Conservation (phyloP, 352 stramenopile genomes). For the Globisporangium nunn region DNA sequence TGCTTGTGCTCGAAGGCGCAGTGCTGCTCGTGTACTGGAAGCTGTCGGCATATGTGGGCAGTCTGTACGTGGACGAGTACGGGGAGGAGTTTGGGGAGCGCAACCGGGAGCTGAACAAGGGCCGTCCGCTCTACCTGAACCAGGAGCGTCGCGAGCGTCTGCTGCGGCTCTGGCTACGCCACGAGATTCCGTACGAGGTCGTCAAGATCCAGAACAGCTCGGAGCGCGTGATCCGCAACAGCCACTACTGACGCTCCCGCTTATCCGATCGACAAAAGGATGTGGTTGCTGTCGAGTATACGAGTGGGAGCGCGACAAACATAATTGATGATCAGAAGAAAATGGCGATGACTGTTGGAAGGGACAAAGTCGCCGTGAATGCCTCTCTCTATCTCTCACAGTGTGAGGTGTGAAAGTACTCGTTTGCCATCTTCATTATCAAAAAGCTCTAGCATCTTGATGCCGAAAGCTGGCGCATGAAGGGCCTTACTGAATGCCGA, state of each 20-base stretch:
- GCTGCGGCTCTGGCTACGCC: constrained; percentile 64
- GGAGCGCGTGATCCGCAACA: constrained; percentile 84
- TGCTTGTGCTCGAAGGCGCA: constrained; percentile 76
- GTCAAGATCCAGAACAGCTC: constrained; percentile 87
- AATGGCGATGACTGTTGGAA: too few species aligned
- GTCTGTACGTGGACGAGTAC: constrained; percentile 85
- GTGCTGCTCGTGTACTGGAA: constrained; percentile 86
- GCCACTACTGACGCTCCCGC: constrained; percentile 54
- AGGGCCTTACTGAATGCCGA: too few species aligned
- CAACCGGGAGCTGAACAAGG: constrained; percentile 76
- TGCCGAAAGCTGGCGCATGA: too few species aligned
- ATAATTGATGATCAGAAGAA: too few species aligned
- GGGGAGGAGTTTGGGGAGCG: constrained; percentile 83
- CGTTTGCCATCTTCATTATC: too few species aligned
- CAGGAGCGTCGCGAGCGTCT: constrained; percentile 60
- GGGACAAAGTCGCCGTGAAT: too few species aligned
- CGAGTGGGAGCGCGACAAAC: too few species aligned
- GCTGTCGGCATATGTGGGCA: constrained; percentile 73
- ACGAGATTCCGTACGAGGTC: constrained; percentile 84
- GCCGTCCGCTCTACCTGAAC: constrained; percentile 76
- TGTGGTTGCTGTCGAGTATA: not conserved
- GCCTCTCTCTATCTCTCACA: too few species aligned
- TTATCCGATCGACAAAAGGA: not conserved
- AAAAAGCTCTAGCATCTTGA: too few species aligned
- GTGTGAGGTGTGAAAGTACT: too few species aligned